Evolutionary conservation across 1,284 basidiomycete species (phyloP).

Genomic region (Bondarzewia mesenterica): DNA sequence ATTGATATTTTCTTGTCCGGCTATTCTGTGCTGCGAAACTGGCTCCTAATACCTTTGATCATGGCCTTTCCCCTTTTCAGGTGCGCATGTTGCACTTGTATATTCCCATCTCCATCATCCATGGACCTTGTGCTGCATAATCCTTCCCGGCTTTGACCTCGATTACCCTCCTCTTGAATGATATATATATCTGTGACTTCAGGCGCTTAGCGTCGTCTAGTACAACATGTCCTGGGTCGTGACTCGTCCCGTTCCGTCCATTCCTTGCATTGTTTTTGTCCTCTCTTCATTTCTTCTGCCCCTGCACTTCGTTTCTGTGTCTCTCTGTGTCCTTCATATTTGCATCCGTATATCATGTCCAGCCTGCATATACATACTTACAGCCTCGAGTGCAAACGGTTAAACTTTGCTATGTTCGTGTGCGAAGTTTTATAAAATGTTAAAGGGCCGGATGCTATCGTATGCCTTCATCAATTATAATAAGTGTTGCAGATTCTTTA

Average conservation of each 20-base stretch:
- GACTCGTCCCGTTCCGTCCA: not conserved
- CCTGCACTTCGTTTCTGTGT: not conserved
- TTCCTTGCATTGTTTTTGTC: not conserved
- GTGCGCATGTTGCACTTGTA: not conserved
- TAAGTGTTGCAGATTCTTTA: too few species aligned
- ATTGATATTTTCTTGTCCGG: conserved; percentile 1
- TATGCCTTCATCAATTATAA: too few species aligned
- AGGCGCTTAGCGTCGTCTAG: not conserved
- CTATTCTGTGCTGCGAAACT: not conserved
- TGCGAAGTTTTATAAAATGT: too few species aligned
- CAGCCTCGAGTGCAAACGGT: not conserved
- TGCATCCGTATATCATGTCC: not conserved
- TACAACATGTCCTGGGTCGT: not conserved
- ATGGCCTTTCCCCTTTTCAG: not conserved
- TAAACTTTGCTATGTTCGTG: not conserved
- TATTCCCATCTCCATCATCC: not conserved
- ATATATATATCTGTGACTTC: too few species aligned
- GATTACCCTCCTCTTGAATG: not conserved
- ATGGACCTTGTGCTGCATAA: not conserved
- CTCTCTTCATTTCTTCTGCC: not conserved
- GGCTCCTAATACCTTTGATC: not conserved
- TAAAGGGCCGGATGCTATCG: too few species aligned
- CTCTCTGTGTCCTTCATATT: not conserved
- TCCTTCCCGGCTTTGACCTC: not conserved
- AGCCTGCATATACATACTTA: not conserved